Evolutionary conservation across 768 basidiomycete genomes (phyloP).

Genomic region (Dioszegia crocea): DNA sequence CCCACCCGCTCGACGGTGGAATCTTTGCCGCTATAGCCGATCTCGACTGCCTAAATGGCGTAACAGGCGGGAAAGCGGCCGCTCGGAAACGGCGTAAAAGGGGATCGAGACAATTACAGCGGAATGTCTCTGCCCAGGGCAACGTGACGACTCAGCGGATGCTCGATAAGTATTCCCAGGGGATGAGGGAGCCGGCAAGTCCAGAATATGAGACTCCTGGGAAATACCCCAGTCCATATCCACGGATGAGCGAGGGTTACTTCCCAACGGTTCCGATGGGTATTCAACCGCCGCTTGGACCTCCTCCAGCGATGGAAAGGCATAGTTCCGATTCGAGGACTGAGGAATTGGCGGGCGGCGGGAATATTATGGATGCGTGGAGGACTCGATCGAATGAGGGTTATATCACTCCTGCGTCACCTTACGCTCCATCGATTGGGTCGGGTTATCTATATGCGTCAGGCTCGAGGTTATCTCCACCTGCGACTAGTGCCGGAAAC

Average conservation of each 20-base stretch:
- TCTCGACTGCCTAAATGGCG: conserved; percentile 67
- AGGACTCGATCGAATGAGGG: conserved; percentile 12
- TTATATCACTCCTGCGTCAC: conserved; percentile 15
- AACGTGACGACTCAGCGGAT: conserved; percentile 49
- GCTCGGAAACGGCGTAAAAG: conserved; percentile 32
- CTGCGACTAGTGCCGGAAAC: not conserved
- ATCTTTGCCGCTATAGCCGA: conserved; percentile 67
- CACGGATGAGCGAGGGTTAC: not conserved
- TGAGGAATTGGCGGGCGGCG: conserved; percentile 65
- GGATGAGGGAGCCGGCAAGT: conserved; percentile 13
- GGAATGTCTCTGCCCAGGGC: conserved; percentile 39
- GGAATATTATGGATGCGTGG: conserved; percentile 93
- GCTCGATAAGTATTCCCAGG: conserved; percentile 45
- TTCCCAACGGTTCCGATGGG: conserved; percentile 15
- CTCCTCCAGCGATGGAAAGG: conserved; percentile 19
- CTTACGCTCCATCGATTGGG: conserved; percentile 16
- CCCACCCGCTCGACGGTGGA: conserved; percentile 74
- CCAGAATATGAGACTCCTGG: not conserved
- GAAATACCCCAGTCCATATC: not conserved
- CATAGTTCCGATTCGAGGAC: conserved; percentile 51
- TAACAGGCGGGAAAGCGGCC: conserved; percentile 55
- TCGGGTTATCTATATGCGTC: not conserved
- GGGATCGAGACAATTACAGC: conserved; percentile 37
- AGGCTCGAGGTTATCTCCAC: not conserved
- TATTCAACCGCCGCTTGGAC: conserved; percentile 27